phyloP scores from a whole-genome alignment of 768 basidiomycete species.

The Clathrus columnatus region DNA sequence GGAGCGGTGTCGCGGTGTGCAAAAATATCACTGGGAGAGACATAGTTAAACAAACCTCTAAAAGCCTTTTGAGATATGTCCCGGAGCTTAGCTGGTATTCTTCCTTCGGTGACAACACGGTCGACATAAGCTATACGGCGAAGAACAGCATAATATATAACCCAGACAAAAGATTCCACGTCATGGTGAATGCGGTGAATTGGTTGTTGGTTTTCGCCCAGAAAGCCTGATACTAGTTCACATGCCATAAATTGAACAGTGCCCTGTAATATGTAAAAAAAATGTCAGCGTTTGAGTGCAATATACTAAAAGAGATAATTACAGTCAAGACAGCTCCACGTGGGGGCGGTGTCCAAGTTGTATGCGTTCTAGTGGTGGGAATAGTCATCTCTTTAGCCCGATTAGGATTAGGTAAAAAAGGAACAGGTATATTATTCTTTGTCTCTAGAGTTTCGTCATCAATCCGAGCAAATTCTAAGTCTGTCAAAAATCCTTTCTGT shows the following conservation, averaged over 20 bases:
- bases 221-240: neutral
- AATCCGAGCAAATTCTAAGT: conserved; percentile 22
- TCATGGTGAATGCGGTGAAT: conserved; percentile 6
- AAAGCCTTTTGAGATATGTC: too few relatives aligned
- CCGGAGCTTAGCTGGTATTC: too few relatives aligned
- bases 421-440: conserved; percentile 1
- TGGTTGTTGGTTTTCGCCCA: neutral
- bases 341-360: conserved; percentile 5
- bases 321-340: conserved; percentile 16
- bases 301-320: neutral
- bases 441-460: neutral
- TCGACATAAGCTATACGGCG: too few relatives aligned
- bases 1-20: too few relatives aligned
- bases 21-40: too few relatives aligned
- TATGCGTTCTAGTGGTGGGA: conserved; percentile 10
- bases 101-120: too few relatives aligned
- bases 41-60: too few relatives aligned
- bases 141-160: neutral
- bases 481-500: conserved; percentile 23
- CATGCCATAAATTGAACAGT: conserved; percentile 20
- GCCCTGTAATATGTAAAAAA: conserved; percentile 15
- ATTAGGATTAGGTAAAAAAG: neutral
- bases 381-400: neutral
- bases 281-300: neutral
- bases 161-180: conserved; percentile 15